Evolutionary conservation across 768 basidiomycete genomes (phyloP), one percentile per base, ranked within the genome.

Genomic region (Lentinula aciculospora): DNA sequence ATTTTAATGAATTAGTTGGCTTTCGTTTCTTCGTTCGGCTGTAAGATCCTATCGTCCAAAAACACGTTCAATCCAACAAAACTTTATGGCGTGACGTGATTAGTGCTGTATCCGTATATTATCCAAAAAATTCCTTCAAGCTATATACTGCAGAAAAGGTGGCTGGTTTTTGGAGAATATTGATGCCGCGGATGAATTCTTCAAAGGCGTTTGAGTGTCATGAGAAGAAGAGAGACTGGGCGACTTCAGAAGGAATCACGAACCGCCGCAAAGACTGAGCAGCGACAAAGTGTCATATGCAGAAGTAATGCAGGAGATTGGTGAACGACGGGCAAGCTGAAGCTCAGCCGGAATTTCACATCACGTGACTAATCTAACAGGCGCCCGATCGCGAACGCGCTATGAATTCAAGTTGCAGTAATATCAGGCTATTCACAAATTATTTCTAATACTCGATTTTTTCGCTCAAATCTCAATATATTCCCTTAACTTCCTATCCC

Each of bases 181-280:
- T 17, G 37, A 37, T 40, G 21, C 23, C 34, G 12, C 32, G 28
- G 23, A 36, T 10, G 28, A 17, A n/a, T 36, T 34, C 21, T 25
- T 53, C 51, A 53, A 40, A 36, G 51, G 36, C 51, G 51, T 25
- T 32, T 13, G 21, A 39, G 51, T 53, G 34, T 25, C 51, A 53
- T 53, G 34, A 27, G 23, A n/a, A 36, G 13, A 15, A 13, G 25
- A 34, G 49, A 36, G 31, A 31, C 4, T 19, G 27, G 13, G 19
- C 8, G 23, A 25, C 13, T 36, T 25, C 15, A 40, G 36, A 53
- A 39, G 6, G 23, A 53, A 40, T 7, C 23, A 27, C 25, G 15
- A 23, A 36, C 46, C 3, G 19, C 46, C 46, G 44, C 21, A 46
- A 15, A 48, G 29, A 48, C 13, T 36, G 51, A 39, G 34, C 23